Evolutionary conservation across 2,329 filamentous ascomycete genomes (phyloP).

Genomic region (Colletotrichum tropicale): DNA sequence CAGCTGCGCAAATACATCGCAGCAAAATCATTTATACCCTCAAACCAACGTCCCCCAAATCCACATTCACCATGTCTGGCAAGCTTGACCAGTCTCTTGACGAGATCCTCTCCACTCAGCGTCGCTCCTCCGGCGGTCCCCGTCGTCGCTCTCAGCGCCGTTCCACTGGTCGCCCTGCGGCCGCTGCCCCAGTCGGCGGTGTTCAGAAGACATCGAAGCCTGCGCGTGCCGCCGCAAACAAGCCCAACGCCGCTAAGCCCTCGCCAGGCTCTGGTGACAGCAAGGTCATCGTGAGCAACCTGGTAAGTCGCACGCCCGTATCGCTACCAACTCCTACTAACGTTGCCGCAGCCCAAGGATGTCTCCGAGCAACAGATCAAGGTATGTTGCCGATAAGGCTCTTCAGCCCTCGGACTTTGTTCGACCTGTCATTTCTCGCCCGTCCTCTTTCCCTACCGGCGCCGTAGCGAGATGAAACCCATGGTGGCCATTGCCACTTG

Average conservation of each 20-base stretch:
- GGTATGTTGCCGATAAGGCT: slow-evolving; percentile 97
- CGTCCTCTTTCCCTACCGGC: slow-evolving; percentile 37
- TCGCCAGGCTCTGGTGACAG: slow-evolving; percentile 72
- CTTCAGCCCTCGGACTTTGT: slow-evolving; percentile 71
- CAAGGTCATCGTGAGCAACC: slow-evolving; percentile 98
- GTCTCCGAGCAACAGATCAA: slow-evolving; percentile 97
- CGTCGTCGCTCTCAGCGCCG: slow-evolving; percentile 57
- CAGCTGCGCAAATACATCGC: not conserved
- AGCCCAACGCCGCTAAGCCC: slow-evolving; percentile 69
- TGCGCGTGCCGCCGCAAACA: slow-evolving; percentile 62
- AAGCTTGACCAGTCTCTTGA: slow-evolving; percentile 98
- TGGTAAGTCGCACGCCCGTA: slow-evolving; percentile 66
- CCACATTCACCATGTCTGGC: slow-evolving; percentile 73
- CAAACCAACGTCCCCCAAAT: not conserved
- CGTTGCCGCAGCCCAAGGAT: slow-evolving; percentile 77
- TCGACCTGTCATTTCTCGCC: slow-evolving; percentile 60
- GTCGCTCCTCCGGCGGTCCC: slow-evolving; percentile 53
- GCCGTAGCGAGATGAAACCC: slow-evolving; percentile 16
- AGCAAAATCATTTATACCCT: not conserved
- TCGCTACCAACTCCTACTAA: slow-evolving; percentile 47
- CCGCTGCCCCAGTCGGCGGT: slow-evolving; percentile 79
- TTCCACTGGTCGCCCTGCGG: slow-evolving; percentile 54
- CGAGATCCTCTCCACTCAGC: slow-evolving; percentile 87
- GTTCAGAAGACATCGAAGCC: slow-evolving; percentile 78
- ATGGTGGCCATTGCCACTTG: slow-evolving; percentile 11